A percentile compares a stretch with the other conserved stretches of the same genome.
Conservation (phyloP, 306 rosid species). For the Quercus gilva region DNA sequence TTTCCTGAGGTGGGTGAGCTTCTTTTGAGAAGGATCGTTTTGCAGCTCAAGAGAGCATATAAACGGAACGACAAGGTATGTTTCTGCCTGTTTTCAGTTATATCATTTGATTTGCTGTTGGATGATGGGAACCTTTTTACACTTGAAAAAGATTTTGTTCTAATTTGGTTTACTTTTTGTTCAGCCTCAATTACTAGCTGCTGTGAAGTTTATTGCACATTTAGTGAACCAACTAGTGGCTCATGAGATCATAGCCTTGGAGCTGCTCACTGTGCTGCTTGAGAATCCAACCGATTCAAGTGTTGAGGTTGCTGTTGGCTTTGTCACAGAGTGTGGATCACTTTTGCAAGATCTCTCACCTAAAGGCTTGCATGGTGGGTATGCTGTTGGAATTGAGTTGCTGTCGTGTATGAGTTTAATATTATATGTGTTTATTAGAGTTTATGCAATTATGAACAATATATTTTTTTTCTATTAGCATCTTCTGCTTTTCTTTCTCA, state of each 20-base stretch:
- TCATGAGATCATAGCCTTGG: conserved; percentile 85
- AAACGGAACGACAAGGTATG: conserved; percentile 91
- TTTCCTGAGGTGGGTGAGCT: conserved; percentile 94
- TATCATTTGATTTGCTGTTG: background rate
- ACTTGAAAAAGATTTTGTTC: background rate
- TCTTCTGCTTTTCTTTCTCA: background rate
- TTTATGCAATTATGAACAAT: background rate
- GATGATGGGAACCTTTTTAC: background rate
- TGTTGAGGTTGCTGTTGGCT: conserved; percentile 98
- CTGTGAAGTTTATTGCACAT: conserved; percentile 92
- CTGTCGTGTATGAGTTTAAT: too few relatives aligned
- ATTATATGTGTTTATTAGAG: too few relatives aligned
- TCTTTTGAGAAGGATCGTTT: conserved; percentile 77
- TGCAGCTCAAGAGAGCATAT: conserved; percentile 90
- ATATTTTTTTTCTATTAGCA: background rate
- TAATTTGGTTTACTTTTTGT: conserved; percentile 18
- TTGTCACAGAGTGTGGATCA: conserved; percentile 91
- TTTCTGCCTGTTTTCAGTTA: background rate
- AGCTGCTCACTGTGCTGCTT: conserved; percentile 80
- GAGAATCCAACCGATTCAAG: conserved; percentile 93
- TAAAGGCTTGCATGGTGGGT: conserved; percentile 87
- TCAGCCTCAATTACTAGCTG: conserved; percentile 92
- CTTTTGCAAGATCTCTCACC: conserved; percentile 86
- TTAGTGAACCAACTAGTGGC: conserved; percentile 94
- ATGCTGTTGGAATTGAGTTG: conserved; percentile 21